Base-by-base conservation (phyloP, 768 basidiomycete species). In the Hebeloma cylindrosporum region DNA sequence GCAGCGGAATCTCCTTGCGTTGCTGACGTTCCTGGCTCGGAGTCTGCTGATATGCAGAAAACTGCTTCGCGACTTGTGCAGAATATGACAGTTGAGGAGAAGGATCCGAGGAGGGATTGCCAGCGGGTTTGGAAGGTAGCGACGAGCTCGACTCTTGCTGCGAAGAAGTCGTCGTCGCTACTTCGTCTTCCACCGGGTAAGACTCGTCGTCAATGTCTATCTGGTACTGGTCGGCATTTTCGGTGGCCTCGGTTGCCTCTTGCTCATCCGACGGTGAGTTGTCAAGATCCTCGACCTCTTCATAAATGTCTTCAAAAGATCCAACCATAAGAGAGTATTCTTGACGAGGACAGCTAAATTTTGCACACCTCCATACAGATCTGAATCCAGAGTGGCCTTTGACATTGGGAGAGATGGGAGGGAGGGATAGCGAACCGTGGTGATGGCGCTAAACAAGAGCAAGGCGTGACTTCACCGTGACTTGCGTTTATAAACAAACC, bases 61-160 rank as follows among this genome's bases (percentile, higher is more conserved):
- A 84, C 58, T 82, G 83, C 51, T 78, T 79, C 11, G 79, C 82
- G 37, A 80, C 77, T 63, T 80, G 83, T 3, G 77, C 82, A 27
- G 77, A 83, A 60, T 79, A 83, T 6, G 75, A 83, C 48, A 80
- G 30, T 31, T 65, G 8, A 10, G n/a, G 36, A 60, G 38, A 53
- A 38, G 27, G 58, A 17, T 45, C 47, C 33, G 54, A 35, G 45
- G 43, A 29, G 59, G 60, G 54, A 22, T 47, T 59, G 11, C 60
- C 59, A 55, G 51, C 30, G 11, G 56, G 60, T 51, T 63, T 65
- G 18, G 62, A 45, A 11, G 64, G 61, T 16, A 64, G 57, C 31
- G 60, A 58, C 20, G 48, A 52, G 34, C 43, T 51, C 11, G 52
- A 50, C 31, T 52, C 60, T 45, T 44, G 61, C 22, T 46, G 47